A percentile compares a stretch with the other conserved stretches of the same genome.
These are phyloP conservation scores for Micractinium sp. DNA, from an alignment of 139 green algal species.

Conservation along the genomic window DNA sequence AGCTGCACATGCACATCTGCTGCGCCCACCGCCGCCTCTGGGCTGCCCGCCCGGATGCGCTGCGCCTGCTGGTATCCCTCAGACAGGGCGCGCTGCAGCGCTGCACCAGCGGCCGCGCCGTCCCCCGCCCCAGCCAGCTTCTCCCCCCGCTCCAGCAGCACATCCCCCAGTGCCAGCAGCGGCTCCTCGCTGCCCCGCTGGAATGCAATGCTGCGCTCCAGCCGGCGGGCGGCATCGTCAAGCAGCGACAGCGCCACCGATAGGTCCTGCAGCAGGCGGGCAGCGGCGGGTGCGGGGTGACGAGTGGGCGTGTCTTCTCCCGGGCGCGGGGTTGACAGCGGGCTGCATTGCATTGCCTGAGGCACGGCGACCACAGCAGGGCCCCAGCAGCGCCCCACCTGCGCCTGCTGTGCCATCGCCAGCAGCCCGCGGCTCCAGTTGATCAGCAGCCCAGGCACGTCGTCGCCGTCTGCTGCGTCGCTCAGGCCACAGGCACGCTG, in stretches of 20 bases:
- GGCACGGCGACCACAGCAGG: not conserved
- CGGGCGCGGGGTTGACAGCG: not conserved
- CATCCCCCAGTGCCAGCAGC: constrained; percentile 71
- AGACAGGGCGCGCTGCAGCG: constrained; percentile 49
- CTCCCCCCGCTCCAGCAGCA: constrained; percentile 64
- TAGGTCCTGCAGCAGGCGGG: constrained; percentile 29
- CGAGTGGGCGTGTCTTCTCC: no score
- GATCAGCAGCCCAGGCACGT: constrained; percentile 74
- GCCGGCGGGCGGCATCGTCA: constrained; percentile 57
- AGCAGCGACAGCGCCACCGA: constrained; percentile 44
- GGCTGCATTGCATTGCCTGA: not conserved
- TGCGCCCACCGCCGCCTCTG: constrained; percentile 65
- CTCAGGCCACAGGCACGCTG: constrained; percentile 39
- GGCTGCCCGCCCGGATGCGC: constrained; percentile 49
- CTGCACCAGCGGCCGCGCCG: not conserved
- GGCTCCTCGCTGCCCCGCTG: constrained; percentile 60
- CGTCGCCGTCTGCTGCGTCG: constrained; percentile 52
- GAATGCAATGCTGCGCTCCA: constrained; percentile 59
- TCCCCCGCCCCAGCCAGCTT: constrained; percentile 12
- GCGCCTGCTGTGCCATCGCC: constrained; percentile 33
- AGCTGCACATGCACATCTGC: constrained; percentile 45
- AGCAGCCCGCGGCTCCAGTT: constrained; percentile 81
- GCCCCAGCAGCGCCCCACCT: not conserved
- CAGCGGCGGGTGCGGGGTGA: not conserved
- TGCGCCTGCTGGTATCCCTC: constrained; percentile 75